A percentile compares a stretch with the other conserved stretches of the same genome.
phyloP scores from a whole-genome alignment of 352 stramenopile genomes.

The Pythium phragmiticola region DNA sequence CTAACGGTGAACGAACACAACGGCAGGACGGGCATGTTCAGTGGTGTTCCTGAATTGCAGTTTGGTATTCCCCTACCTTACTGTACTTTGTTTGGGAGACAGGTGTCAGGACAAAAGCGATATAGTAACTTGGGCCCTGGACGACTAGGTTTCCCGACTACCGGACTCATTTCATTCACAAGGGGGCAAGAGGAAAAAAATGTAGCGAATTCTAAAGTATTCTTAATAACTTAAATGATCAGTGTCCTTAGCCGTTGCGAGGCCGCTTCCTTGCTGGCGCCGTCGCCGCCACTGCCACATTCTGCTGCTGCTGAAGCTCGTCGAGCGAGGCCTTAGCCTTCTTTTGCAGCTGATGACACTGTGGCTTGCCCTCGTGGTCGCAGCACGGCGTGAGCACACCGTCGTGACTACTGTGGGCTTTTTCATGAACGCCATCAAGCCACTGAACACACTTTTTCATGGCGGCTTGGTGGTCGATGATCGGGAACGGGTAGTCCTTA shows the following conservation, averaged over 20 bases:
- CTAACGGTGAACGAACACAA: too few species aligned
- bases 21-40: too few species aligned
- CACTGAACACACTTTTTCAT: conserved; percentile 91
- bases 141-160: too few species aligned
- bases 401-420: conserved; percentile 23
- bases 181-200: too few species aligned
- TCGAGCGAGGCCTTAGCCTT: neutral
- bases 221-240: too few species aligned
- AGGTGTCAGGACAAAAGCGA: too few species aligned
- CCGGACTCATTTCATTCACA: too few species aligned
- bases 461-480: conserved; percentile 91
- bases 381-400: conserved; percentile 28
- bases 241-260: neutral
- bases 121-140: too few species aligned
- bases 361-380: conserved; percentile 16
- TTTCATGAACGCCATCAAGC: conserved; percentile 65
- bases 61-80: too few species aligned
- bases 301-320: conserved; percentile 6
- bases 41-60: too few species aligned
- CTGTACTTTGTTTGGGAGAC: too few species aligned
- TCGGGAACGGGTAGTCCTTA: conserved; percentile 94
- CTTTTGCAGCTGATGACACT: conserved; percentile 19
- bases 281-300: neutral
- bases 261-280: neutral
- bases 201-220: too few species aligned